Evolutionary conservation across 139 green algal species (phyloP).

Genomic region (Picochlorum sp.): DNA sequence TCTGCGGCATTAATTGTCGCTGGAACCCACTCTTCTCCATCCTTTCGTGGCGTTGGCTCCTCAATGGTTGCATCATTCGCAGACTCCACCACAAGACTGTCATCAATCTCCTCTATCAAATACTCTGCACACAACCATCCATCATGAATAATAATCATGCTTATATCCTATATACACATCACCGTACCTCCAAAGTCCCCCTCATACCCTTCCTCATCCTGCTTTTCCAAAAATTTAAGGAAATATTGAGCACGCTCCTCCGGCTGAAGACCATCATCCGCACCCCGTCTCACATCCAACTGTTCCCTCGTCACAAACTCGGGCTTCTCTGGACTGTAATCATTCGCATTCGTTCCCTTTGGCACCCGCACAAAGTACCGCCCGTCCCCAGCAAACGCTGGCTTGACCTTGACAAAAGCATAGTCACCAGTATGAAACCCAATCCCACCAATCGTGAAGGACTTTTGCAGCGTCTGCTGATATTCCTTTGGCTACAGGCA

Average conservation of each 20-base stretch:
- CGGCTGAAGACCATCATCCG: neutral
- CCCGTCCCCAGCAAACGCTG: conserved; percentile 67
- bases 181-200: neutral
- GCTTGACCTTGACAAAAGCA: conserved; percentile 59
- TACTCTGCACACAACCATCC: neutral
- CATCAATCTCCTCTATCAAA: neutral
- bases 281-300: neutral
- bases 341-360: conserved; percentile 20
- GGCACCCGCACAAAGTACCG: conserved; percentile 77
- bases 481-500: conserved; percentile 26
- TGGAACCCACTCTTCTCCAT: conserved; percentile 4
- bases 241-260: conserved; percentile 4
- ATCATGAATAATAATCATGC: too few species aligned
- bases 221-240: conserved; percentile 5
- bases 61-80: neutral
- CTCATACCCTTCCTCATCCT: neutral
- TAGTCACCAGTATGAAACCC: conserved; percentile 68
- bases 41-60: neutral
- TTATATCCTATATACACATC: neutral
- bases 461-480: conserved; percentile 69
- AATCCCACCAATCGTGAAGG: conserved; percentile 64
- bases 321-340: conserved; percentile 2
- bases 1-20: conserved; percentile 4
- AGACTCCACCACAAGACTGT: conserved; percentile 6
- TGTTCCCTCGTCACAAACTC: neutral